These are phyloP conservation scores for Pulveroboletus sp. DNA, from an alignment of 768 basidiomycete species.

Conservation along the genomic window DNA sequence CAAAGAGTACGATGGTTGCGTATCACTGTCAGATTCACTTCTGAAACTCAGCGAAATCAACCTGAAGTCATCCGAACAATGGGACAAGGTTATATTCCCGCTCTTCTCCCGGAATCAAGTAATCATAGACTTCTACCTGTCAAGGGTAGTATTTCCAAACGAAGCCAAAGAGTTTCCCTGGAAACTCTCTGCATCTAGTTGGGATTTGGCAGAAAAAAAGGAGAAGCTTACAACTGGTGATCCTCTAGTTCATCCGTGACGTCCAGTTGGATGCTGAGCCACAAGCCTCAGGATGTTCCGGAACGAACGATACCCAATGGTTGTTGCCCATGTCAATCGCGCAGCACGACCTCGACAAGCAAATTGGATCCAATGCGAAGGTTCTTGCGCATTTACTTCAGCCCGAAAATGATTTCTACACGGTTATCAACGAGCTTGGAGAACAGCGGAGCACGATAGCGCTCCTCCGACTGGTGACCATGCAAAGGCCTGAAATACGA, in stretches of 20 bases:
- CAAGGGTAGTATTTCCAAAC: conserved; percentile 6
- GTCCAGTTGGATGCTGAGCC: neutral
- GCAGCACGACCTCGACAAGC: conserved; percentile 32
- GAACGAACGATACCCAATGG: conserved; percentile 46
- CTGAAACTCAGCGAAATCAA: neutral
- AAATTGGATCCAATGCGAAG: conserved; percentile 43
- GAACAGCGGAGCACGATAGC: conserved; percentile 25
- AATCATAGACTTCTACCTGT: conserved; percentile 11
- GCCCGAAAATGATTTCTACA: conserved; percentile 38
- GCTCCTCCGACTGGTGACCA: conserved; percentile 30
- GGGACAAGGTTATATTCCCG: neutral
- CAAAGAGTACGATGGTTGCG: neutral
- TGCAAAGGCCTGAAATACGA: conserved; percentile 34
- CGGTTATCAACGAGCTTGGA: conserved; percentile 11
- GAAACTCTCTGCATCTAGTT: neutral
- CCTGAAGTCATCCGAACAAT: neutral
- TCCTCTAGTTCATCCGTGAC: no score
- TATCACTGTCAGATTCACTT: neutral
- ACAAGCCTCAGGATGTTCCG: conserved; percentile 39
- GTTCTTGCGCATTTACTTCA: conserved; percentile 19
- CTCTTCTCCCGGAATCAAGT: neutral
- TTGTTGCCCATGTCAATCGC: conserved; percentile 11
- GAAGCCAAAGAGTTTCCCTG: neutral
- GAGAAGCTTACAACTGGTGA: neutral
- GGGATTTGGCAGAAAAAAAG: neutral